Evolutionary conservation across 441 rosid genomes (phyloP).

Genomic region (Omphalea diandra): DNA sequence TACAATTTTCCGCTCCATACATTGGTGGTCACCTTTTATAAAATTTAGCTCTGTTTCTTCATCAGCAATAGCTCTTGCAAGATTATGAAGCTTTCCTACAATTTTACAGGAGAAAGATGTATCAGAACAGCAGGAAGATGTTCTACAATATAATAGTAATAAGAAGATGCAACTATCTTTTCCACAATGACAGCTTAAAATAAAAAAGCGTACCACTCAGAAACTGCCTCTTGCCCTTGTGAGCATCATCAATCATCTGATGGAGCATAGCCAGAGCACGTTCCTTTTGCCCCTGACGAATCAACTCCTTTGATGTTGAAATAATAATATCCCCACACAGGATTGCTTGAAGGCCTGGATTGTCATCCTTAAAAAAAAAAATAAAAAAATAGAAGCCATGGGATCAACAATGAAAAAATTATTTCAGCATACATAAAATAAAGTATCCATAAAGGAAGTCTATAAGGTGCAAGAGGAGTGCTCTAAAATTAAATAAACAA

Average conservation of each 20-base stretch:
- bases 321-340: slow-evolving; percentile 62
- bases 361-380: slow-evolving; percentile 58
- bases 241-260: slow-evolving; percentile 99
- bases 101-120: slow-evolving; percentile 30
- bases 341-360: slow-evolving; percentile 65
- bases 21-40: slow-evolving; percentile 48
- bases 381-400: slow-evolving; percentile 16
- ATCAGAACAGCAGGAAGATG: slow-evolving; percentile 27
- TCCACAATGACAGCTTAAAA: slow-evolving; percentile 23
- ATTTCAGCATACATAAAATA: neutral
- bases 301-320: slow-evolving; percentile 68
- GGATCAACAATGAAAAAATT: slow-evolving; percentile 12
- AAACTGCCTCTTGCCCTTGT: slow-evolving; percentile 96
- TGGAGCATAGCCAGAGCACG: slow-evolving; percentile 92
- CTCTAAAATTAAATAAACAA: too few relatives aligned
- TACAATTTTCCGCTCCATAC: slow-evolving; percentile 42
- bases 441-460: slow-evolving; percentile 3
- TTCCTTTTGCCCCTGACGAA: slow-evolving; percentile 82
- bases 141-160: slow-evolving; percentile 21
- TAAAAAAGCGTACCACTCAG: slow-evolving; percentile 71
- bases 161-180: slow-evolving; percentile 1
- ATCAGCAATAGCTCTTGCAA: slow-evolving; percentile 94
- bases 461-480: slow-evolving; percentile 10
- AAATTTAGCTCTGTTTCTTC: slow-evolving; percentile 70
- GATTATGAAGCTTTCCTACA: slow-evolving; percentile 94